phyloP scores from a whole-genome alignment of 495 filamentous ascomycete species.

The Geopyxis carbonaria region DNA sequence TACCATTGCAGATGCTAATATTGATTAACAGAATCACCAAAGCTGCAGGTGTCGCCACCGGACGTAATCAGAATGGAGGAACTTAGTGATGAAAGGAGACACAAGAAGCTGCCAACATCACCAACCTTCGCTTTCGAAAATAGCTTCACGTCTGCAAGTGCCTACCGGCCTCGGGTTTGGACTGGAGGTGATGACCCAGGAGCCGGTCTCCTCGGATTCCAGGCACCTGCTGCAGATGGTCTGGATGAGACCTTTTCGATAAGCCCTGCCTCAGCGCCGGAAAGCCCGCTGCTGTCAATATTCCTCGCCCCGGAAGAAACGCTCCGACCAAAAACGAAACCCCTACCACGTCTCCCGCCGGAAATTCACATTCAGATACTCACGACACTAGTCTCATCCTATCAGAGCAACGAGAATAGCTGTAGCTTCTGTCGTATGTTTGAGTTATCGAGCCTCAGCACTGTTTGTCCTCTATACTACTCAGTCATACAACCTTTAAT shows the following conservation, averaged over 20 bases:
- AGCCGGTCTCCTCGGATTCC: conserved; percentile 18
- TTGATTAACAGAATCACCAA: too few species aligned
- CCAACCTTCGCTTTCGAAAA: conserved; percentile 3
- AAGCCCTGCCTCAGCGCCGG: not conserved
- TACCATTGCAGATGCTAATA: too few species aligned
- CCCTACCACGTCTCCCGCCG: conserved; percentile 11
- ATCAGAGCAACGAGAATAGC: not conserved
- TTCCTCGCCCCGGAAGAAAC: not conserved
- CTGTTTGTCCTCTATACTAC: conserved; percentile 16
- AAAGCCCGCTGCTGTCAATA: not conserved
- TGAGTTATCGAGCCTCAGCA: conserved; percentile 15
- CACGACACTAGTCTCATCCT: conserved; percentile 3
- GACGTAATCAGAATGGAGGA: not conserved
- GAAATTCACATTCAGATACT: conserved; percentile 24
- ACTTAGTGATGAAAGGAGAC: not conserved
- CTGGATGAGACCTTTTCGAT: conserved; percentile 1
- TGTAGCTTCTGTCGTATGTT: conserved; percentile 23
- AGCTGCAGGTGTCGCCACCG: too few species aligned
- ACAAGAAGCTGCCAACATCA: not conserved
- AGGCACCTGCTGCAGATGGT: conserved; percentile 19
- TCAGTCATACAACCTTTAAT: conserved; percentile 9
- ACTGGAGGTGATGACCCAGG: not conserved
- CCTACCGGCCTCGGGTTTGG: conserved; percentile 2
- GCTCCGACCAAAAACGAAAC: not conserved
- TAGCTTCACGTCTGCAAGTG: conserved; percentile 2